A percentile compares a stretch with the other conserved stretches of the same genome.
These are phyloP conservation scores for Euptelea pleiosperma DNA, from an alignment of 164 flowering plant genomes.

Conservation along the genomic window DNA sequence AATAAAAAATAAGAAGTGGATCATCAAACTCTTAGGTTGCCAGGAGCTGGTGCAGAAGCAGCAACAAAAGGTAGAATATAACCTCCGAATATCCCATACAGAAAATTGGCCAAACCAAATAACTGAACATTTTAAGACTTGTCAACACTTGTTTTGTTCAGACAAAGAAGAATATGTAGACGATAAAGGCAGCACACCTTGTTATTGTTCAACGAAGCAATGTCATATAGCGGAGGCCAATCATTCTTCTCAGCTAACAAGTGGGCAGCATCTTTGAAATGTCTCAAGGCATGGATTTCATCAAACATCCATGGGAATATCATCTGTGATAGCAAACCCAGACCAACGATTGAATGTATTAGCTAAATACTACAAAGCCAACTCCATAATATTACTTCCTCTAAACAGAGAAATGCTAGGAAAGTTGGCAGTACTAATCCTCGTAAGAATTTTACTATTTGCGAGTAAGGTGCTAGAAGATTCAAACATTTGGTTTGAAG, in stretches of 20 bases:
- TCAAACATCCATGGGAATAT: constrained; percentile 98
- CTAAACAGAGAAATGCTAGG: neutral
- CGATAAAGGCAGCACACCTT: constrained; percentile 40
- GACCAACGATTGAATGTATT: constrained; percentile 2
- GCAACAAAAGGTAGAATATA: neutral
- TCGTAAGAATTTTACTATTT: too few relatives aligned
- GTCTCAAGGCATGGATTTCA: constrained; percentile 71
- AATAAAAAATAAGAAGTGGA: neutral
- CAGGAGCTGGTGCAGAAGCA: neutral
- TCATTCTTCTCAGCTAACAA: constrained; percentile 71
- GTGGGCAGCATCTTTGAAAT: constrained; percentile 73
- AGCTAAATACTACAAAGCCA: constrained; percentile 7
- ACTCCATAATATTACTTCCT: neutral
- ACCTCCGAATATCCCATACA: too few relatives aligned
- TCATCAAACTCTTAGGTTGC: neutral
- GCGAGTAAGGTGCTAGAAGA: too few relatives aligned
- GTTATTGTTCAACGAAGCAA: constrained; percentile 54
- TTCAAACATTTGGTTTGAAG: too few relatives aligned
- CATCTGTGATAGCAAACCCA: constrained; percentile 52
- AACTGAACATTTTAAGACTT: too few relatives aligned
- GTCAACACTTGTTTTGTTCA: too few relatives aligned
- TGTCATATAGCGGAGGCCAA: constrained; percentile 80
- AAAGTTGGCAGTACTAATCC: neutral
- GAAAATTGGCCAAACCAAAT: too few relatives aligned
- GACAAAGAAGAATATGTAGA: neutral